Evolutionary conservation across 192 early-diverging fungal species (phyloP).

Genomic region (Borealophlyctis nickersoniae): DNA sequence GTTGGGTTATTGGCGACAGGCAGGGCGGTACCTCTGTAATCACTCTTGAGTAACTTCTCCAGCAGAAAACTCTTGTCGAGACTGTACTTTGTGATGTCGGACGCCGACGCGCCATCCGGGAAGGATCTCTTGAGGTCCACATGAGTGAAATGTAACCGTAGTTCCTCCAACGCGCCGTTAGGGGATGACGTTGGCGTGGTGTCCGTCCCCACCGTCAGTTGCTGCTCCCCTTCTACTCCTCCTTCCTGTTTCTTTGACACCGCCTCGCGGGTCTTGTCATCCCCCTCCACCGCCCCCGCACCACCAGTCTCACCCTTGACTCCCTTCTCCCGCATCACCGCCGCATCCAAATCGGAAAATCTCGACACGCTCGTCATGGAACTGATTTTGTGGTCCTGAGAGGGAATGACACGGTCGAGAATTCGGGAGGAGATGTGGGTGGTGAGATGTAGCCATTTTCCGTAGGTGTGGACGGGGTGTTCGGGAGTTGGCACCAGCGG

Average conservation of each 20-base stretch:
- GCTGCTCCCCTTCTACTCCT: neutral
- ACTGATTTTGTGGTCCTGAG: slow-evolving; percentile 33
- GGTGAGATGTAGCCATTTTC: slow-evolving; percentile 76
- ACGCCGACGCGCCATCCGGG: slow-evolving; percentile 61
- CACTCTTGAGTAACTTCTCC: slow-evolving; percentile 40
- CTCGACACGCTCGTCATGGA: slow-evolving; percentile 55
- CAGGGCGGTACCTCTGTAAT: slow-evolving; percentile 25
- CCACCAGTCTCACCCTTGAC: neutral
- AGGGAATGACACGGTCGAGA: slow-evolving; percentile 49
- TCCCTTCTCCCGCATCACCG: neutral
- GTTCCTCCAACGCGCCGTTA: slow-evolving; percentile 3
- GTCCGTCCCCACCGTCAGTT: too few relatives aligned
- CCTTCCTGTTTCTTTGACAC: too few relatives aligned
- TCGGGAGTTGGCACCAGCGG: slow-evolving; percentile 56
- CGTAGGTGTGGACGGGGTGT: slow-evolving; percentile 54
- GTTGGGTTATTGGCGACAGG: too few relatives aligned
- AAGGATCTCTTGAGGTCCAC: slow-evolving; percentile 84
- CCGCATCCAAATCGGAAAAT: slow-evolving; percentile 52
- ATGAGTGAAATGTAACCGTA: slow-evolving; percentile 56
- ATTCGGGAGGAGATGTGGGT: slow-evolving; percentile 57
- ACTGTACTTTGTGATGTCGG: slow-evolving; percentile 73
- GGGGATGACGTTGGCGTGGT: too few relatives aligned
- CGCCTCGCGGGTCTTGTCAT: neutral
- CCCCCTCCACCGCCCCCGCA: neutral
- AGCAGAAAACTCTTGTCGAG: slow-evolving; percentile 89